A percentile compares a stretch with the other conserved stretches of the same genome.
These are phyloP conservation scores for Linum lewisii DNA, from an alignment of 345 rosid genomes.

Conservation along the genomic window DNA sequence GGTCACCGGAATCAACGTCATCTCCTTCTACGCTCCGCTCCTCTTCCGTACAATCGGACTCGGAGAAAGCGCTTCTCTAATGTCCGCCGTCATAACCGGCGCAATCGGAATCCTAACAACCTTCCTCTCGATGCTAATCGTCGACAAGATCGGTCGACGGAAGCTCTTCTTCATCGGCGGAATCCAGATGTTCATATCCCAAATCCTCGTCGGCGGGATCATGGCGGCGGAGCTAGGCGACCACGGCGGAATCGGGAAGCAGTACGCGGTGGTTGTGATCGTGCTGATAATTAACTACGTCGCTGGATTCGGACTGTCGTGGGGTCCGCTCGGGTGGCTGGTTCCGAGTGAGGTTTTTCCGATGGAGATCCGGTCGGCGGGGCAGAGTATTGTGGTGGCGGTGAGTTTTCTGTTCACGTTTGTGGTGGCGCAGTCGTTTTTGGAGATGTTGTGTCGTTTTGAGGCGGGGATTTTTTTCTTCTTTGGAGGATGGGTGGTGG, in stretches of 20 bases:
- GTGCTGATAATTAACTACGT: conserved; percentile 28
- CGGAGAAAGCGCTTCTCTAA: conserved; percentile 46
- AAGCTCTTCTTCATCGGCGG: conserved; percentile 43
- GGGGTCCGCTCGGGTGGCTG: conserved; percentile 51
- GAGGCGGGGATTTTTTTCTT: conserved; percentile 43
- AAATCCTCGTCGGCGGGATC: conserved; percentile 33
- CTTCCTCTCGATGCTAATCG: conserved; percentile 43
- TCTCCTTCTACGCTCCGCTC: conserved; percentile 60
- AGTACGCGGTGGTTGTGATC: conserved; percentile 27
- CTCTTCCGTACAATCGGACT: conserved; percentile 59
- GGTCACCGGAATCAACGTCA: conserved; percentile 68
- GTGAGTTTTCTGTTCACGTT: conserved; percentile 35
- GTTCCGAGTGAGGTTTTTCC: conserved; percentile 44
- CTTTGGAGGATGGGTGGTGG: conserved; percentile 36
- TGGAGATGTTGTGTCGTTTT: conserved; percentile 34
- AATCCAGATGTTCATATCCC: conserved; percentile 53
- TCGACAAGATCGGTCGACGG: conserved; percentile 50
- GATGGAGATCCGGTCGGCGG: conserved; percentile 34
- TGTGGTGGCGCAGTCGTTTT: conserved; percentile 31
- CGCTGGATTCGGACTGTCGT: conserved; percentile 38
- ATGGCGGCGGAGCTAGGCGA: conserved; percentile 40
- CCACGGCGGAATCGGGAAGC: conserved; percentile 33
- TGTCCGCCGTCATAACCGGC: conserved; percentile 46
- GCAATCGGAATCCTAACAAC: conserved; percentile 34
- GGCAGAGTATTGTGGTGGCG: conserved; percentile 37